Base-by-base conservation (phyloP, 1,139 yeast species). In the Blastobotrys proliferans region DNA sequence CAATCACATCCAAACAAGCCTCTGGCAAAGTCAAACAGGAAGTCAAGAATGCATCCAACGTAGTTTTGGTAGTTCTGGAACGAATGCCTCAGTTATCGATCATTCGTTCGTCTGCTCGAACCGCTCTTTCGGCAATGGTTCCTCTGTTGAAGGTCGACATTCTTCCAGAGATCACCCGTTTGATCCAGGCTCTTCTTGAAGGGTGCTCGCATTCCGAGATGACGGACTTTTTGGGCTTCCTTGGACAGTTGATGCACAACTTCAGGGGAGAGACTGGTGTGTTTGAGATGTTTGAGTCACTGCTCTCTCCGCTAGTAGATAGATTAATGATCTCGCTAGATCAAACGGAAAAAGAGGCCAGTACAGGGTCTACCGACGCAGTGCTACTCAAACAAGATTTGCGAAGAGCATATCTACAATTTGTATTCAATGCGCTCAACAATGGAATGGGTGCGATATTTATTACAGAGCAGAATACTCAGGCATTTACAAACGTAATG, bases 191-290 rank as follows among this genome's bases (percentile, higher is more conserved):
- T n/a, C 70, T 85, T 41, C 72, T 94, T 60, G 76, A 84, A n/a
- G 77, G 76, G 38, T 74, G 78, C 56, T 78, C 75, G 48, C 66
- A 76, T 6, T 64, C 70, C 38, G 98, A 92, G 60, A 67, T 90
- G 58, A 73, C 77, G 35, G 96, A 87, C 58, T 88, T 94, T 59
- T 67, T 88, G 45, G 77, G 92, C 40, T 92, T 92, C 60, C 68
- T 92, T 53, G 94, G 95, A 6, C 97, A 92, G 64, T 76, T 92
- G 49, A 78, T 84, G 38, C 97, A 92, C 63, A 76, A 73, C 54
- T 87, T 83, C 63, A 77, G 79, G 55, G 69, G 70, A 37, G 83
- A 84, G 53, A 79, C 77, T 35, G 75, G 74, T 38, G 77, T 90
- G 44, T 87, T 83, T 61, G 81, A 80, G 54, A 69, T 94, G 63